phyloP scores from a whole-genome alignment of 495 filamentous ascomycete species.

The Penicillium arizonense region DNA sequence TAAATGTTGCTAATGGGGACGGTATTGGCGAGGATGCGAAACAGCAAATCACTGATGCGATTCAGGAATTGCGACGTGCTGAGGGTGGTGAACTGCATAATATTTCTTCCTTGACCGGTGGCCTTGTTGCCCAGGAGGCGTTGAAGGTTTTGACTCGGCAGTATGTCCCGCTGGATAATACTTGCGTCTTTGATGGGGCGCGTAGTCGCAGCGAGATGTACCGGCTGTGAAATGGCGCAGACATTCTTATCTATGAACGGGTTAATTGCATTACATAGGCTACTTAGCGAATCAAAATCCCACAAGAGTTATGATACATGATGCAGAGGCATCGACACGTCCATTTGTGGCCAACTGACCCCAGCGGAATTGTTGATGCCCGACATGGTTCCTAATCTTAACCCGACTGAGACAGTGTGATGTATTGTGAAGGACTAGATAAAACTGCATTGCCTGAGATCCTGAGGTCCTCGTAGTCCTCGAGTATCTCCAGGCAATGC shows the following conservation, averaged over 20 bases:
- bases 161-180: conserved; percentile 94
- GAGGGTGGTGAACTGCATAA: conserved; percentile 91
- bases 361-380: too few relatives aligned
- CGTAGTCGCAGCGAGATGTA: conserved; percentile 72
- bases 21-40: conserved; percentile 34
- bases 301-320: not conserved
- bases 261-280: not conserved
- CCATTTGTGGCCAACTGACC: not conserved
- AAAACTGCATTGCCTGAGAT: too few relatives aligned
- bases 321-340: not conserved
- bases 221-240: conserved; percentile 22
- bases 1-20: conserved; percentile 50
- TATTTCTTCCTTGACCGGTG: conserved; percentile 84
- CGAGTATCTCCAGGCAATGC: too few relatives aligned
- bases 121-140: conserved; percentile 91
- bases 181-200: conserved; percentile 89
- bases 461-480: too few relatives aligned
- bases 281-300: not conserved
- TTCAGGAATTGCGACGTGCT: conserved; percentile 69
- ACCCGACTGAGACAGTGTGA: too few relatives aligned
- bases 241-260: not conserved
- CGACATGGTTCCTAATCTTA: too few relatives aligned
- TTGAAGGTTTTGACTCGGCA: conserved; percentile 96
- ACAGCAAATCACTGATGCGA: conserved; percentile 49
- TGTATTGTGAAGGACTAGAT: too few relatives aligned